Evolutionary conservation across 2,329 filamentous ascomycete genomes (phyloP), one percentile per base, ranked within the genome.

Genomic region (Aureobasidium sp.): DNA sequence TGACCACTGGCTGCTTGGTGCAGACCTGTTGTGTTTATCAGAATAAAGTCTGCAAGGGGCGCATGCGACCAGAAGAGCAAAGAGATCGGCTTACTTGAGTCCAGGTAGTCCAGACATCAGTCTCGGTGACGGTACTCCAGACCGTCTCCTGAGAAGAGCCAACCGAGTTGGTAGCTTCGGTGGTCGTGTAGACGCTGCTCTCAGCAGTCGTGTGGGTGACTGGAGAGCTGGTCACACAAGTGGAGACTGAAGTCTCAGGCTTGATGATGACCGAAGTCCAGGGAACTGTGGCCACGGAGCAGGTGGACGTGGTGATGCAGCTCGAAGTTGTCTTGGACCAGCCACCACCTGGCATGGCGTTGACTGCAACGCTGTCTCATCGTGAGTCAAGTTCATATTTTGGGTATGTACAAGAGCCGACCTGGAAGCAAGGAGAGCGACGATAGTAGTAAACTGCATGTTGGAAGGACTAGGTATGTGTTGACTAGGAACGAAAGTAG

Each of bases 221-320:
- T 24, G 57, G 57, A 8, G 42, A 60, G 27, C 35, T 50, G 45
- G 57, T 60, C 37, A 60, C 57, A 19, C 37, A 60, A 47, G 57
- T 60, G 15, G 57, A 60, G 24, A 60, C 27, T 9, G 24, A 50
- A 6, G 47, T 52, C 17, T 52, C 47, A 7, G 57, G 57, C n/a
- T 22, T 60, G 35, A 19, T 44, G 35, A 35, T 42, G 27, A 60
- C 15, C 6, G 45, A 50, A 4, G 57, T 60, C n/a, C 15, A 62
- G 12, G 60, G 40, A 7, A 52, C 47, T 4, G 37, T 42, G 11
- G 35, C 27, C 7, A 22, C 19, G 1, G 50, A 56, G 37, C 49
- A 56, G 17, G 60, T 62, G 3, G 59, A 61, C 19, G 47, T 47
- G 49, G 59, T 61, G n/a, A 61, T 61, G 49, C 59, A 61, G 31